Evolutionary conservation across 768 basidiomycete genomes (phyloP), one percentile per base, ranked within the genome.

Genomic region (Arthromyces matolae): DNA sequence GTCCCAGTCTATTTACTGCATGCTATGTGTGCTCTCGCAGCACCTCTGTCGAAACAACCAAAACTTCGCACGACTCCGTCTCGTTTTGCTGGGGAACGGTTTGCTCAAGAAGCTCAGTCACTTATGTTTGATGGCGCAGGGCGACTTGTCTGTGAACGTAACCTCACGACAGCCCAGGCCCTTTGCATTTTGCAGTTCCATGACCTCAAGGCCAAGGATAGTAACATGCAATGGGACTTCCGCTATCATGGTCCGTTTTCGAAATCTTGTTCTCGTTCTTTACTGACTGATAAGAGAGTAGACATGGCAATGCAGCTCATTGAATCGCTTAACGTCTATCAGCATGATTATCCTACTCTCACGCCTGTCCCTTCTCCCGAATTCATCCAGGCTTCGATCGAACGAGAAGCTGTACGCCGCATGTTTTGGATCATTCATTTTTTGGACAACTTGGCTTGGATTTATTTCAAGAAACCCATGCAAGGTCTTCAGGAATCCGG

Each of bases 371-470:
- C 81, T 42, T 73, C 80, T 49, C 70, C 78, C 43, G 77, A 79
- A 43, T 79, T 79, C 54, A 80, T 81, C 19, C 75, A 82, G 52
- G 71, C 71, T 45, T 77, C 77, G 38, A 79, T 86, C 54, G 83
- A 88, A 58, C 83, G 81, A 50, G 88, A 92, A 69, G 85, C 84
- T 51, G 72, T 82, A n/a, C 83, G 89, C 37, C 80, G 89, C 47
- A 80, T 86, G 49, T 89, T 90, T 65, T 91, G 89, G 88, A 71
- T 87, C 45, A 79, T 87, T 49, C 79, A 82, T 59, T 67, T 81
- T 50, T 71, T 85, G 59, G 80, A 84, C 58, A 65, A 76, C 52
- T 65, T 73, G 60, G 65, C 69, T 22, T 65, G 67, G 33, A 69
- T 75, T 33, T 75, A 71, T 60, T 73, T 72, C 61, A 75, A 73